Evolutionary conservation across 176 grass and related monocot species (phyloP), one percentile per base, ranked within the genome.

Genomic region (Otatea glauca): DNA sequence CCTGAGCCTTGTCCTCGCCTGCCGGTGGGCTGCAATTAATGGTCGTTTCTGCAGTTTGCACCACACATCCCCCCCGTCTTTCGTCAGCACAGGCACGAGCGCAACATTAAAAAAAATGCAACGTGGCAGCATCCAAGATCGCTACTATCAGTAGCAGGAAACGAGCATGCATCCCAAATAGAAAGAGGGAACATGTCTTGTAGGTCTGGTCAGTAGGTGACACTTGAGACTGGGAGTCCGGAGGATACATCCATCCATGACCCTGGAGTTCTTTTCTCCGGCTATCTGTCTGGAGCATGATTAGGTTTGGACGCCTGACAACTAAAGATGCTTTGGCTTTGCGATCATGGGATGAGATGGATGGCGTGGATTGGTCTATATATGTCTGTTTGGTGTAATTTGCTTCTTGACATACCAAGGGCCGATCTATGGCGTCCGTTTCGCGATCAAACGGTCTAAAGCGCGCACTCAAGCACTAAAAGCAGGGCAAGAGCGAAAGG

Each of bases 121-220:
- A 60, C 53, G 32, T 37, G 70, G 47, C 55, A 71, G 27, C 67
- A 21, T 70, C 64, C 69, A 29, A 12, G 4, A 5, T 17, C 25
- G 10, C 53, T 66, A 47, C 81, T 50, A n/a, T 83, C 81, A 65
- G 12, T 20, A 8, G 49, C 34, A 29, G 81, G 17, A 7, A 5
- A 50, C 9, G 20, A n/a, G n/a, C 21, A 4, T 10, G 55, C 21
- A 59, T 59, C 56, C 21, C 9, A 3, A 24, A 10, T 9, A 21
- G 79, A 59, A 81, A 70, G 35, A 3, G 58, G 10, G 10, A 12
- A 0, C 21, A 11, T 61, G 45, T 47, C 4, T 7, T 27, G 71
- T 34, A 27, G 39, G 82, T 84, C 32, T 65, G 59, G 27, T 16
- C 6, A 39, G 70, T 47, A n/a, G 68, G 67, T 61, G 81, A 74